Base-by-base conservation (phyloP, 208 protist genomes). In the Strigomonas culicis region DNA sequence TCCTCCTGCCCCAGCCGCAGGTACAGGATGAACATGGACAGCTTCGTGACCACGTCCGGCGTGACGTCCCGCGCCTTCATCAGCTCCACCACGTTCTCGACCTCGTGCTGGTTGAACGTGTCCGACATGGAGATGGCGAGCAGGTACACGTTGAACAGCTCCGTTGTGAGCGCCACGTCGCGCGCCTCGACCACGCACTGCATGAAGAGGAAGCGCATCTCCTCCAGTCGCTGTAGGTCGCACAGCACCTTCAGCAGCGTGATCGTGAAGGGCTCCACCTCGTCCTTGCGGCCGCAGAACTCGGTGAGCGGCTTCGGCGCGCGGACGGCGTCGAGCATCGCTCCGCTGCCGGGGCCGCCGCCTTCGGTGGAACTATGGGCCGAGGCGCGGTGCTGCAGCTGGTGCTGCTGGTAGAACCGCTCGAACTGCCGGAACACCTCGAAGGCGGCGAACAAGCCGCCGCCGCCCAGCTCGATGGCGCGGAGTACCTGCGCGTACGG, bases 131-230 rank as follows among this genome's bases (percentile, higher is more conserved):
- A 84, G 43, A 95, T 88, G 67, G 86, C 86, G 11, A 92, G 69
- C 15, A 95, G 83, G 59, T 86, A 95, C 0, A 93, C 86, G 68
- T 95, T 92, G 65, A 95, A 90, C 21, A 95, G 63, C 70, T 95
- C 86, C 28, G 83, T 70, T 0, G 83, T 88, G 0, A 82, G 80
- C 0, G 77, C 56, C 17, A 51, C 55, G 25, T 72, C 67, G 7
- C 77, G 64, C 36, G 91, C 59, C 70, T 95, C 82, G 0, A 88
- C 72, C 49, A 93, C 59, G 58, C 74, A 93, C 77, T 92, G 84
- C 50, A 79, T 86, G 73, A 95, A 95, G n/a, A 95, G 77, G 75
- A 93, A 93, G 4, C 90, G 84, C 70, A 95, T 79, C 51, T 93
- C 89, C 63, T 95, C 89, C 43, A 95, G 63, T 51, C 71, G 72